A percentile compares a stretch with the other conserved stretches of the same genome.
phyloP scores from a whole-genome alignment of 805 yeast species.

The Yarrowia porcina region DNA sequence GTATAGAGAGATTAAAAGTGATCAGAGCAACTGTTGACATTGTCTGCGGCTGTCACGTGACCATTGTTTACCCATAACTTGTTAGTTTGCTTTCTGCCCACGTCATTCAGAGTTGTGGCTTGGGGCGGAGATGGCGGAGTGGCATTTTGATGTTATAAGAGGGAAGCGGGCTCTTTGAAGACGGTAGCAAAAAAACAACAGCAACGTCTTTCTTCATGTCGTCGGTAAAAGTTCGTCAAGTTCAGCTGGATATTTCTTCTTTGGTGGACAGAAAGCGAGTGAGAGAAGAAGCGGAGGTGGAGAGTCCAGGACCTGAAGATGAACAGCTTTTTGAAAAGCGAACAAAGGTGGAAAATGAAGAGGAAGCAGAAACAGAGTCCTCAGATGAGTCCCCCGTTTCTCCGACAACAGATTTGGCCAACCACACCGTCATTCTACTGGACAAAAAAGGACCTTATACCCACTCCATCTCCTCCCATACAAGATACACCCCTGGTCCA shows the following conservation, averaged over 20 bases:
- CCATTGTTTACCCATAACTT: too few species aligned
- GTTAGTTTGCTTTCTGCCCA: too few species aligned
- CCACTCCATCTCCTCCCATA: not conserved
- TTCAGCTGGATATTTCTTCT: not conserved
- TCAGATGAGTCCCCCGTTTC: too few species aligned
- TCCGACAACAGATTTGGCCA: not conserved
- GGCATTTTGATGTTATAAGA: not conserved
- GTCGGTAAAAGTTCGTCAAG: not conserved
- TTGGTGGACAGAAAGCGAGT: constrained; percentile 3
- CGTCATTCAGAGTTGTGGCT: constrained; percentile 22
- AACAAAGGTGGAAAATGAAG: not conserved
- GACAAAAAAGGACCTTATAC: constrained; percentile 7
- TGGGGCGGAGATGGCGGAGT: constrained; percentile 22
- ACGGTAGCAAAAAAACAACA: too few species aligned
- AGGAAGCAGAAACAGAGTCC: not conserved
- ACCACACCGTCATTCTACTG: not conserved
- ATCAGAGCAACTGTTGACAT: too few species aligned
- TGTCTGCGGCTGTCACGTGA: too few species aligned
- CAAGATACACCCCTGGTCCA: not conserved
- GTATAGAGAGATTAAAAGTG: too few species aligned
- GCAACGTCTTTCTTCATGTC: too few species aligned
- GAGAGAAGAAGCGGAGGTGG: not conserved
- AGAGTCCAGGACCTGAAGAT: not conserved
- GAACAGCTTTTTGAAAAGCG: not conserved
- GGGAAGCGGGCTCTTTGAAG: not conserved